These are phyloP conservation scores for Flaveria bidentis DNA, from an alignment of 129 eudicot species.

Conservation along the genomic window DNA sequence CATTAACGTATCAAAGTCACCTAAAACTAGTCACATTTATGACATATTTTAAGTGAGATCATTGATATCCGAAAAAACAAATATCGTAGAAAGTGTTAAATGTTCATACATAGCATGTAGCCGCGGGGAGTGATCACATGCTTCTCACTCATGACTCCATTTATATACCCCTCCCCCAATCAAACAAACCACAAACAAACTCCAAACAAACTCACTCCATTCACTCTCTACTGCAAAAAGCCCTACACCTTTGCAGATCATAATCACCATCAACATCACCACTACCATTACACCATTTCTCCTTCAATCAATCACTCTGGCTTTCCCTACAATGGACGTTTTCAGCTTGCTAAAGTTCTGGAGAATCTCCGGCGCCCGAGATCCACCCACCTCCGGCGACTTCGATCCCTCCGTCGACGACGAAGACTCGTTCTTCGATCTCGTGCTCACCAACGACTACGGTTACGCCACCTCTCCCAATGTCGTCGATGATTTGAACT, in stretches of 20 bases:
- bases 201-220: slow-evolving; percentile 13
- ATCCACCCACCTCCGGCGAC: slow-evolving; percentile 16
- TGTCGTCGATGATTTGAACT: background rate
- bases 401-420: slow-evolving; percentile 38
- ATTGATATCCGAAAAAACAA: slow-evolving; percentile 11
- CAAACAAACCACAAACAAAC: slow-evolving; percentile 24
- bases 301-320: slow-evolving; percentile 33
- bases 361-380: slow-evolving; percentile 42
- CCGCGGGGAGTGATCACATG: slow-evolving; percentile 34
- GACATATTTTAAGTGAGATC: slow-evolving; percentile 6
- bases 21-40: too few relatives aligned
- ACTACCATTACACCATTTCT: background rate
- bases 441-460: slow-evolving; percentile 41
- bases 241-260: slow-evolving; percentile 9
- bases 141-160: slow-evolving; percentile 20
- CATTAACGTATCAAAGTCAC: background rate
- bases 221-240: slow-evolving; percentile 14
- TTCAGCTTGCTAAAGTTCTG: slow-evolving; percentile 69
- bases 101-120: slow-evolving; percentile 43
- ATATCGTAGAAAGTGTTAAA: slow-evolving; percentile 27
- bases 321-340: slow-evolving; percentile 57
- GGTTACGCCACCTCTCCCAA: background rate
- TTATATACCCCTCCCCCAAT: slow-evolving; percentile 25
- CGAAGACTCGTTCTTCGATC: slow-evolving; percentile 80
- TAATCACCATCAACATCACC: background rate